phyloP scores from a whole-genome alignment of 345 rosid genomes.

The Corymbia maculata region DNA sequence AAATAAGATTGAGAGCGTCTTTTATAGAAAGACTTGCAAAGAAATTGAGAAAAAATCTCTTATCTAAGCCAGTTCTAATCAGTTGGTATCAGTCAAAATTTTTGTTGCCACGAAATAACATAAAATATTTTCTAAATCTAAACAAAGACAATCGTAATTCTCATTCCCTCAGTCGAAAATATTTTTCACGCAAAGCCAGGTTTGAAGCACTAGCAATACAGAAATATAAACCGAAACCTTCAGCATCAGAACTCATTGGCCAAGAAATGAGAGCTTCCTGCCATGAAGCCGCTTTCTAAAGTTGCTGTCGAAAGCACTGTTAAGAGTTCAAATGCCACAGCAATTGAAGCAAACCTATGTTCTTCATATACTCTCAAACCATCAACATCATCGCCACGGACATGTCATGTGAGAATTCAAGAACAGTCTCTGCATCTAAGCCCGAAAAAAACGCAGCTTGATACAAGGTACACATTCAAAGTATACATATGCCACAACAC shows the following conservation, averaged over 20 bases:
- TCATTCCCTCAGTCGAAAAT: background rate
- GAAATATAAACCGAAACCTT: background rate
- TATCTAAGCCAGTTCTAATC: background rate
- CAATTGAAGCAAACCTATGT: background rate
- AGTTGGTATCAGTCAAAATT: background rate
- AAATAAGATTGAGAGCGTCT: background rate
- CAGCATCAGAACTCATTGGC: background rate
- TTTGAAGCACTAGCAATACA: background rate
- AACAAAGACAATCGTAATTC: background rate
- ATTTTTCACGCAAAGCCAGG: background rate
- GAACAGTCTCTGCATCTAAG: background rate
- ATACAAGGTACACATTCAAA: background rate
- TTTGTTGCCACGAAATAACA: background rate
- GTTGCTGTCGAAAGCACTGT: background rate
- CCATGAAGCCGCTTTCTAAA: background rate
- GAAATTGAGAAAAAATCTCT: background rate
- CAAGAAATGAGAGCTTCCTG: background rate
- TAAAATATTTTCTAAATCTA: background rate
- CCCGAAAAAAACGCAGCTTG: background rate
- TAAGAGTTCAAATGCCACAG: background rate
- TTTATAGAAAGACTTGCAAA: background rate
- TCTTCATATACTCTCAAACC: background rate
- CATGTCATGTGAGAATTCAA: background rate
- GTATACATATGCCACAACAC: background rate
- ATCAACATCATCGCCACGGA: background rate